Evolutionary conservation across 2,329 filamentous ascomycete species (phyloP).

Genomic region (Cercospora sp.): DNA sequence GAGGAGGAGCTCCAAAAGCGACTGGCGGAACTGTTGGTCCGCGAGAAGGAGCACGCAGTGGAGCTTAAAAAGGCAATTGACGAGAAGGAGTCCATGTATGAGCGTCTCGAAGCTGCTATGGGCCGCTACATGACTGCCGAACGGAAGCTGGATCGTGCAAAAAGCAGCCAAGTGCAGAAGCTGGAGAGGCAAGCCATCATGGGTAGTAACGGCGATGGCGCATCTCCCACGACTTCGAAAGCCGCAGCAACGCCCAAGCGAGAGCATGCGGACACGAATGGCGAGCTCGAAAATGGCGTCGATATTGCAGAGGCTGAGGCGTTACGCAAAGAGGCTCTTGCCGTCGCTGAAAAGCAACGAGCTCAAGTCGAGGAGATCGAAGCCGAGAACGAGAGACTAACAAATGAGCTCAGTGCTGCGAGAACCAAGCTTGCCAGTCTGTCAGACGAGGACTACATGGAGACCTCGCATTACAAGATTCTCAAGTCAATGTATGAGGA

Average conservation of each 20-base stretch:
- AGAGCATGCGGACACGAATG: slow-evolving; percentile 53
- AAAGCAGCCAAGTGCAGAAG: slow-evolving; percentile 86
- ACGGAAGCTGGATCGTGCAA: slow-evolving; percentile 86
- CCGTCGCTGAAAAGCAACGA: slow-evolving; percentile 78
- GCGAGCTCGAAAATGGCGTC: slow-evolving; percentile 56
- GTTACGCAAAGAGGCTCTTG: slow-evolving; percentile 74
- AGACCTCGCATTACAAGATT: slow-evolving; percentile 90
- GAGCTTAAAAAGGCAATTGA: slow-evolving; percentile 33
- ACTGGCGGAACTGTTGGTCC: slow-evolving; percentile 71
- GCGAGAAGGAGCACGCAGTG: slow-evolving; percentile 65
- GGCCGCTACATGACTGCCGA: slow-evolving; percentile 92
- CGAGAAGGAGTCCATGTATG: slow-evolving; percentile 58
- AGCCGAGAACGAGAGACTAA: slow-evolving; percentile 70
- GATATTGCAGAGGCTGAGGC: slow-evolving; percentile 68
- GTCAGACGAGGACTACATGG: slow-evolving; percentile 89
- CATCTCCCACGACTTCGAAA: slow-evolving; percentile 44
- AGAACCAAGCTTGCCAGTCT: slow-evolving; percentile 67
- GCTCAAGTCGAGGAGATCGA: slow-evolving; percentile 81
- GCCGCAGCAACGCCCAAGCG: slow-evolving; percentile 45
- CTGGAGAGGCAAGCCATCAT: slow-evolving; percentile 85
- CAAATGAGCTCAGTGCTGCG: slow-evolving; percentile 76
- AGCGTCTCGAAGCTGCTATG: slow-evolving; percentile 84
- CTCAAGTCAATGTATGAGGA: slow-evolving; percentile 90
- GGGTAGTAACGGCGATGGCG: slow-evolving; percentile 54
- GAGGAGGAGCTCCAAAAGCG: slow-evolving; percentile 71